Conservation (phyloP, 2,329 filamentous ascomycete species). For the Hypoxylon sp. region DNA sequence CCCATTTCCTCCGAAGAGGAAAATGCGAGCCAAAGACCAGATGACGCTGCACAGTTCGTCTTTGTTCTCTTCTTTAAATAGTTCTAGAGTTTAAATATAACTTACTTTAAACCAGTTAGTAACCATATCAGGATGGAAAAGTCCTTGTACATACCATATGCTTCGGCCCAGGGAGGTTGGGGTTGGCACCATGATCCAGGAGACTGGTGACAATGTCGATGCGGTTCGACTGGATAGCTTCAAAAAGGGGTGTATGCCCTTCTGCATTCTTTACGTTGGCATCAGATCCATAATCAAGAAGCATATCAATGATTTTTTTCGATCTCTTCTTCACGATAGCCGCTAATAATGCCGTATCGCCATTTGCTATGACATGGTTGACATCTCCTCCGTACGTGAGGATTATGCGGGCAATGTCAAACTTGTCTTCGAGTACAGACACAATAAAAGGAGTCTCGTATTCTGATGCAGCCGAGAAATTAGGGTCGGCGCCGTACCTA, state of each 20-base stretch:
- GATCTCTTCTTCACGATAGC: slow-evolving; percentile 68
- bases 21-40: neutral
- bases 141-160: slow-evolving; percentile 70
- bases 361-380: slow-evolving; percentile 65
- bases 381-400: slow-evolving; percentile 72
- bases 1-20: neutral
- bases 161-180: slow-evolving; percentile 77
- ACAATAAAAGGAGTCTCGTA: slow-evolving; percentile 68
- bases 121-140: neutral
- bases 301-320: slow-evolving; percentile 61
- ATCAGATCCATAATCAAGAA: slow-evolving; percentile 60
- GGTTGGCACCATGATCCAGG: slow-evolving; percentile 72
- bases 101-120: slow-evolving; percentile 22
- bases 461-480: slow-evolving; percentile 63
- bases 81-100: neutral
- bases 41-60: neutral
- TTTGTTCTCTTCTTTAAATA: neutral
- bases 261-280: slow-evolving; percentile 65
- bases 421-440: slow-evolving; percentile 65
- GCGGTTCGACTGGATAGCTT: slow-evolving; percentile 62
- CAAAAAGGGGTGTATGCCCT: slow-evolving; percentile 65
- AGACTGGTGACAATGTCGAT: slow-evolving; percentile 62
- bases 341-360: slow-evolving; percentile 71
- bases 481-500: slow-evolving; percentile 70
- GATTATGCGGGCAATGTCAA: slow-evolving; percentile 70